Evolutionary conservation across 1,139 yeast genomes (phyloP), one percentile per base, ranked within the genome.

Genomic region (Blastobotrys illinoisensis): DNA sequence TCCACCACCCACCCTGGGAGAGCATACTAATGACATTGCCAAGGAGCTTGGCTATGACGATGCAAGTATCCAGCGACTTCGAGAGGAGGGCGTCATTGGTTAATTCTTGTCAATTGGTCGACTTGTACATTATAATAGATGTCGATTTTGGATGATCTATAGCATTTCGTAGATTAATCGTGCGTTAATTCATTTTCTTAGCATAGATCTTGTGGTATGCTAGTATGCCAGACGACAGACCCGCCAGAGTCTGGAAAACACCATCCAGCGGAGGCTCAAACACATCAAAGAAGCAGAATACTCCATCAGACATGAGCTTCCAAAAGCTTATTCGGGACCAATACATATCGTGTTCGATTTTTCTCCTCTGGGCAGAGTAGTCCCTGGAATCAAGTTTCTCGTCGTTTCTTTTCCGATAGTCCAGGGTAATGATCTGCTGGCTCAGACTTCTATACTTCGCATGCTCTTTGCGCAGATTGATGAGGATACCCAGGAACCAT

Each of bases 1-100:
- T 55, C 76, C 63, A 65, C 78, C 71, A 69, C 84, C 67, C 70
- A 66, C 64, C 61, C 70, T 62, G 48, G 74, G 73, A 9, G 67
- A 71, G 58, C 73, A 71, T 54, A 69, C 72, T 1, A 51, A 26
- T 13, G 69, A 68, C 52, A 62, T 70, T 1, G 48, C 43, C 2
- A 61, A 60, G n/a, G 61, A 57, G 46, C 61, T 59, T 19, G 73
- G 71, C 1, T 59, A 61, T 46, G 47, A 57, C 18, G 55, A 47
- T 1, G 58, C 55, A 1, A 61, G 62, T 20, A 61, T 71, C 43
- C 50, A 40, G 13, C 54, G 49, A 19, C 57, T 69, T 21, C 50
- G 54, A 1, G 44, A 46, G 2, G 60, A 61, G 24, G 72, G 73
- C 3, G 67, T 68, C 3, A 60, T 70, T 11, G 51, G 47, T 13